Evolutionary conservation across 192 early-diverging fungal genomes (phyloP), one percentile per base, ranked within the genome.

Genomic region (Coemansia asiatica): DNA sequence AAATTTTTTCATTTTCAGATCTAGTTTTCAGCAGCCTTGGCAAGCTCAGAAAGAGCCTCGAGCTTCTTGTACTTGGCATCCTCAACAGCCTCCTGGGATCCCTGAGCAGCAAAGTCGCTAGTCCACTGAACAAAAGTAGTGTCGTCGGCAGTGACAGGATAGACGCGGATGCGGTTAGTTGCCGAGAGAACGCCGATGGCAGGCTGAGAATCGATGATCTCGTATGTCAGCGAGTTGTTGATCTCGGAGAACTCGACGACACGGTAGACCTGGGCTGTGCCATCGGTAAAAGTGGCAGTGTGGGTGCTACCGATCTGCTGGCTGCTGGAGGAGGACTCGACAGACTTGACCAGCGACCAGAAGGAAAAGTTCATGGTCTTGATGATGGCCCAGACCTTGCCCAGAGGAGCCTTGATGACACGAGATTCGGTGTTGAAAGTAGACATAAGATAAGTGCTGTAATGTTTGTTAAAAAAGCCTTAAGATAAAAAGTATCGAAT

Each of bases 41-140:
- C 71, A 25, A 85, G 84, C 27, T 85, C 86, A 15, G 74, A 74
- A 13, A 87, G 69, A 38, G 83, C 84, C 16, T 87, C 86, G 28
- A 68, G 69, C 70, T 85, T 85, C 81, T 87, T 87, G 78, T 83
- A 87, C 63, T 85, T 83, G 56, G 82, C 72, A 56, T 87, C 86
- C 27, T 75, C 60, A 29, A 85, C 81, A 9, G 75, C 75, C 15
- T 74, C 84, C 61, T 33, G 44, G 2, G 78, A 61, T 13, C 81
- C 81, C 54, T 83, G 83, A 31, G 84, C 77, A 38, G 81, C 83
- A 28, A 83, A 87, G 49, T 83, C 83, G 64, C 82, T 81, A n/a
- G 78, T 60, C 86, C 86, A 87, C 61, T 82, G 75, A 35, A 87
- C 86, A 75, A 81, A 85, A n/a, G 86, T 71, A 0, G 83, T 72